Evolutionary conservation across 2,329 filamentous ascomycete species (phyloP), one percentile per base, ranked within the genome.

Genomic region (Xylariaceae sp.): DNA sequence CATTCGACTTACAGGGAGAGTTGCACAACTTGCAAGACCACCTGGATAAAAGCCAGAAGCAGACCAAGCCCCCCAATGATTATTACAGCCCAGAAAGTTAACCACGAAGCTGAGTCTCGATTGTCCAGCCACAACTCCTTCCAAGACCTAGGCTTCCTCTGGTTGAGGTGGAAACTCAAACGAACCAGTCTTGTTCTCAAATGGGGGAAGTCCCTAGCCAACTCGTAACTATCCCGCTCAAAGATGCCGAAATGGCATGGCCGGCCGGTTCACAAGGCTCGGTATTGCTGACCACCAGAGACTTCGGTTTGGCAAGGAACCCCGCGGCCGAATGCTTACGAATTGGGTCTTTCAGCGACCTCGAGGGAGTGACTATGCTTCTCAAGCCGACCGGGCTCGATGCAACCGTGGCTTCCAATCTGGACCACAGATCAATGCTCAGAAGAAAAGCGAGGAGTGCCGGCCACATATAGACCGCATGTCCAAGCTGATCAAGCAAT

Each of bases 401-500:
- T 29, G 43, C 38, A 9, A 38, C 39, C 25, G 36, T 39, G 2
- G 40, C 38, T 12, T 25, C 39, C 9, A 38, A 41, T 19, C 16
- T 28, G 19, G 32, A 43, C 13, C 36, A 40, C 51, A 51, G 29
- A 44, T 52, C 24, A 28, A 36, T 14, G 36, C 50, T 7, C 56
- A 51, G 54, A 33, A 19, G 10, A 38, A 40, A 37, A 53, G 46
- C 35, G 50, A 55, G 28, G 49, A 46, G 15, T 55, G 48, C 33
- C 38, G 55, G 16, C 49, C 52, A 13, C 52, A 57, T 42, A 44
- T 57, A 11, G 34, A 43, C n/a, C 40, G 50, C 29, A 40, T 56
- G 5, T 33, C 46, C 7, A 35, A 45, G 13, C 33, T 49, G 14
- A 36, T 39, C 9, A 47, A 47, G 30, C 21, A 35, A 21, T 34